A percentile compares a stretch with the other conserved stretches of the same genome.
phyloP scores from a whole-genome alignment of 1,284 basidiomycete genomes.

The Austropuccinia psidii region DNA sequence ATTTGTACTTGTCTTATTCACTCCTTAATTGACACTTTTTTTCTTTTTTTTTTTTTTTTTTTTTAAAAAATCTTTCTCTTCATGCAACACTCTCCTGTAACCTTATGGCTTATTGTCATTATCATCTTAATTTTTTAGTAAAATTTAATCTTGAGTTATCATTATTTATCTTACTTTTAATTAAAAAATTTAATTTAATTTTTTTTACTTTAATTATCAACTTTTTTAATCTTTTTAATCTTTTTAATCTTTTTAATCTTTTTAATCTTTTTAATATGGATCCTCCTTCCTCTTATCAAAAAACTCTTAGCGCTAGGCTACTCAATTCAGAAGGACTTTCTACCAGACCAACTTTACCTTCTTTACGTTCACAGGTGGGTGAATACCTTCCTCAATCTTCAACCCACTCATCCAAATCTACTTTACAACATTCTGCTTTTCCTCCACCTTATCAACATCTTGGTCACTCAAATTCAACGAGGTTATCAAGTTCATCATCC shows the following conservation, averaged over 20 bases:
- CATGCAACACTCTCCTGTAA: too few species aligned
- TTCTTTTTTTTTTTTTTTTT: neutral
- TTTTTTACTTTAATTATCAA: neutral
- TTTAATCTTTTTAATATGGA: too few species aligned
- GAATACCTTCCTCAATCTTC: conserved; percentile 28
- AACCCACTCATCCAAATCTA: neutral
- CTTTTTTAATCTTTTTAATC: neutral
- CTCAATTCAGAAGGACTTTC: neutral
- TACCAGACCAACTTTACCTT: conserved; percentile 17
- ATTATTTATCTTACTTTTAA: neutral
- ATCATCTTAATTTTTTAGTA: too few species aligned
- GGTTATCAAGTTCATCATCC: conserved; percentile 8
- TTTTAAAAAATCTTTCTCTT: neutral
- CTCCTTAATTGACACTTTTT: neutral
- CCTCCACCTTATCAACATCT: conserved; percentile 7
- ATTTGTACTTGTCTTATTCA: neutral
- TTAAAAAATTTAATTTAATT: neutral
- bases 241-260: conserved; percentile 4
- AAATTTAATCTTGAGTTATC: too few species aligned
- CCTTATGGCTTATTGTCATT: too few species aligned
- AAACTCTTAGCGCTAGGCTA: too few species aligned
- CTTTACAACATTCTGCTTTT: conserved; percentile 10
- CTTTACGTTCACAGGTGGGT: conserved; percentile 30
- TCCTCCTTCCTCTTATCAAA: too few species aligned
- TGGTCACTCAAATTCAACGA: conserved; percentile 1